These are phyloP conservation scores for Lactifluus echinatus DNA, from an alignment of 768 basidiomycete genomes.

Conservation along the genomic window DNA sequence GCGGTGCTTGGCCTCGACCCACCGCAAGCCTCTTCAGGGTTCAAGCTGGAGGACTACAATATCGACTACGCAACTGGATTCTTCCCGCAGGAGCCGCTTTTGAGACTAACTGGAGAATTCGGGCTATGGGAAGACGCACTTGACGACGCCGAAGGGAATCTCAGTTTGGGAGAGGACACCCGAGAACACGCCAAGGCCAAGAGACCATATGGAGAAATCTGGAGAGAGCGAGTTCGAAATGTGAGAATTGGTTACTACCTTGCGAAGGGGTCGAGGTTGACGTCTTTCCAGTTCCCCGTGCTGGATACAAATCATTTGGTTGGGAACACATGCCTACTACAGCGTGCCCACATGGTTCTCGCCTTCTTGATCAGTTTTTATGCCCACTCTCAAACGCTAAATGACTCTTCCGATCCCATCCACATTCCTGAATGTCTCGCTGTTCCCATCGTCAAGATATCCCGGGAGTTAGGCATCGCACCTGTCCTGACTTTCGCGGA, in stretches of 20 bases:
- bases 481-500: slow-evolving; percentile 95
- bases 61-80: slow-evolving; percentile 68
- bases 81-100: slow-evolving; percentile 61
- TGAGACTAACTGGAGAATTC: slow-evolving; percentile 45
- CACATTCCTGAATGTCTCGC: slow-evolving; percentile 70
- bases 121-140: slow-evolving; percentile 66
- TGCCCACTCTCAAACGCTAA: slow-evolving; percentile 63
- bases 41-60: slow-evolving; percentile 35
- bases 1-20: slow-evolving; percentile 3
- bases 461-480: slow-evolving; percentile 71
- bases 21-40: background rate
- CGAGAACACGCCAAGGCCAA: slow-evolving; percentile 40
- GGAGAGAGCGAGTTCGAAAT: slow-evolving; percentile 54
- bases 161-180: slow-evolving; percentile 52
- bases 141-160: slow-evolving; percentile 39
- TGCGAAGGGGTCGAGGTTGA: background rate
- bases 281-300: slow-evolving; percentile 52
- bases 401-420: slow-evolving; percentile 32
- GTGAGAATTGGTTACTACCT: slow-evolving; percentile 37
- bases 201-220: slow-evolving; percentile 49
- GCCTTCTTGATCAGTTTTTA: slow-evolving; percentile 89
- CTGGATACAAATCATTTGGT: slow-evolving; percentile 48
- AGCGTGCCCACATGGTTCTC: slow-evolving; percentile 84
- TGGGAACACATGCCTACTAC: slow-evolving; percentile 49
- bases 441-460: slow-evolving; percentile 69